phyloP scores from a whole-genome alignment of 139 green algal species.

The Tetradesmus lagerheimii region DNA sequence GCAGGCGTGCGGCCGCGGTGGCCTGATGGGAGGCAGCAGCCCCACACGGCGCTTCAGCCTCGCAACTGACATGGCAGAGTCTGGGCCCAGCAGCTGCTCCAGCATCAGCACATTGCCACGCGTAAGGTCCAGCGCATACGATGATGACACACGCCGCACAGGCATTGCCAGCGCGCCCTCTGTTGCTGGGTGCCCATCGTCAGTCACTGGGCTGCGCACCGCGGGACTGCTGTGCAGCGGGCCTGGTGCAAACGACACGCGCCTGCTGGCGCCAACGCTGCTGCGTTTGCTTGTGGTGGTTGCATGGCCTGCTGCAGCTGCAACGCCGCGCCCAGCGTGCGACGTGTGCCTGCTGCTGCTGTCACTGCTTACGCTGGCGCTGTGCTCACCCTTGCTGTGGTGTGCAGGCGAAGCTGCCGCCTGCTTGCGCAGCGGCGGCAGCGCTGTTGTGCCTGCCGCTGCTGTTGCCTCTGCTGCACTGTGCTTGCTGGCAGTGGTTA shows the following conservation, averaged over 20 bases:
- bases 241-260: constrained; percentile 49
- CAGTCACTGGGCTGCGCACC: neutral
- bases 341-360: neutral
- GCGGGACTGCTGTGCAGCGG: constrained; percentile 23
- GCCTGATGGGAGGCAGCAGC: constrained; percentile 36
- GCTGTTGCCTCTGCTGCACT: neutral
- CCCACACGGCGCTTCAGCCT: constrained; percentile 54
- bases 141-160: constrained; percentile 35
- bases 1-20: constrained; percentile 16
- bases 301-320: neutral
- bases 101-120: constrained; percentile 46
- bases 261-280: neutral
- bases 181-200: constrained; percentile 48
- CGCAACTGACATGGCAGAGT: constrained; percentile 19
- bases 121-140: neutral
- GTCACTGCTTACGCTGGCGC: neutral
- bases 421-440: neutral
- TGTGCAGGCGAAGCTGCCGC: neutral
- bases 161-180: constrained; percentile 44
- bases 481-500: neutral
- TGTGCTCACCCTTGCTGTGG: neutral
- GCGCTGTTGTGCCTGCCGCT: neutral
- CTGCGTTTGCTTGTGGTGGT: neutral
- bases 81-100: constrained; percentile 41
- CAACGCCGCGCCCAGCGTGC: neutral